Evolutionary conservation across 2,329 filamentous ascomycete species (phyloP).

Genomic region (Pyricularia pennisetigena): DNA sequence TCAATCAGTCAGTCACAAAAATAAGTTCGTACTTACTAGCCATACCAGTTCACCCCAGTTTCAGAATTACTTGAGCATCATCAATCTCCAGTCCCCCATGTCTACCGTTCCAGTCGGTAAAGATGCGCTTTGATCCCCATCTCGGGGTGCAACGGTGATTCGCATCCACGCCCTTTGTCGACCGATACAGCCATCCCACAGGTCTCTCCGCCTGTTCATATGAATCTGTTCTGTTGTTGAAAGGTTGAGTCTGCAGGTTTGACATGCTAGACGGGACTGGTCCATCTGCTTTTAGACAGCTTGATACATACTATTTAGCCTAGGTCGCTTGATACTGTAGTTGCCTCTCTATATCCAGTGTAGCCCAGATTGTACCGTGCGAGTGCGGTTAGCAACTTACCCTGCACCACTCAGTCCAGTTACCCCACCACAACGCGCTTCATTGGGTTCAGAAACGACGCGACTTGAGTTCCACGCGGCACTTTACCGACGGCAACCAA

Average conservation of each 20-base stretch:
- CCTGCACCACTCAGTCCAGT: neutral
- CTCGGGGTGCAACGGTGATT: constrained; percentile 9
- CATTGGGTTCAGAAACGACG: neutral
- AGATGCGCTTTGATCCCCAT: neutral
- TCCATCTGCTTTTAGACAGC: too few species aligned
- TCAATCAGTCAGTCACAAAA: too few species aligned
- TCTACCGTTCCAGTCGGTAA: constrained; percentile 18
- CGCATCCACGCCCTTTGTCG: constrained; percentile 22
- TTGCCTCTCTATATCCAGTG: too few species aligned
- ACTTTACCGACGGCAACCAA: neutral
- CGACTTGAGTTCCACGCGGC: neutral
- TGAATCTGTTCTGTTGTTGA: too few species aligned
- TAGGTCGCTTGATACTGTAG: too few species aligned
- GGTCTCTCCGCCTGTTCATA: too few species aligned
- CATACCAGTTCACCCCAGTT: too few species aligned
- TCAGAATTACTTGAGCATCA: neutral
- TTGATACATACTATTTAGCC: too few species aligned
- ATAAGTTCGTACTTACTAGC: too few species aligned
- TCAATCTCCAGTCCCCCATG: constrained; percentile 17
- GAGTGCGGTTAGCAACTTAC: neutral
- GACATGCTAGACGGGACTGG: too few species aligned
- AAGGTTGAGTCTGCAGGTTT: too few species aligned
- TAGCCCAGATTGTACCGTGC: neutral
- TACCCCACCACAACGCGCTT: neutral
- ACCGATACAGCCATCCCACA: constrained; percentile 39